Conservation (phyloP, 257 asterid genomes). For the Agastache rugosa region DNA sequence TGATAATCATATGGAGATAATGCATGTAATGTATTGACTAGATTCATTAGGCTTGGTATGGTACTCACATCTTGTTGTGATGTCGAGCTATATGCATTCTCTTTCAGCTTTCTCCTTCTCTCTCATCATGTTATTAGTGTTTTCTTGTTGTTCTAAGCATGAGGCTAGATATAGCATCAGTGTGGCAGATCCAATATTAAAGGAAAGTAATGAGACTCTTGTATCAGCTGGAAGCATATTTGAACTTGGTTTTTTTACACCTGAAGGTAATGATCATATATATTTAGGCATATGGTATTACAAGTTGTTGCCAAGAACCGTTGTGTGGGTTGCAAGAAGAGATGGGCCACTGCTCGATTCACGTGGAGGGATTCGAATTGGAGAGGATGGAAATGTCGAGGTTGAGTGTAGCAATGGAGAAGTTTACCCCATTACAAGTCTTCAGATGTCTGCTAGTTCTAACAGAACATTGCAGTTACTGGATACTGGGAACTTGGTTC, state of each 20-base stretch:
- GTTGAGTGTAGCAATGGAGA: not conserved
- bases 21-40: not conserved
- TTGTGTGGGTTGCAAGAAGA: constrained; percentile 61
- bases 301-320: constrained; percentile 20
- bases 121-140: not conserved
- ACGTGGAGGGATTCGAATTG: constrained; percentile 30
- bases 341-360: not conserved
- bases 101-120: constrained; percentile 4
- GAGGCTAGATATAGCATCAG: constrained; percentile 47
- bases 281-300: constrained; percentile 61
- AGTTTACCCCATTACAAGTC: not conserved
- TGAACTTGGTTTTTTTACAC: constrained; percentile 52
- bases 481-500: constrained; percentile 57
- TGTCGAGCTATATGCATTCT: constrained; percentile 14
- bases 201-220: constrained; percentile 30
- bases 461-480: constrained; percentile 41
- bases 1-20: not conserved
- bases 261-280: constrained; percentile 8
- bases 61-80: not conserved
- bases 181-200: not conserved
- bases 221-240: constrained; percentile 47
- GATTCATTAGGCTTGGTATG: not conserved
- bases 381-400: constrained; percentile 41
- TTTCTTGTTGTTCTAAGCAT: constrained; percentile 16
- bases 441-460: not conserved